A percentile compares a stretch with the other conserved stretches of the same genome.
These are phyloP conservation scores for Echinosophora koreensis DNA, from an alignment of 306 rosid genomes.

Conservation along the genomic window DNA sequence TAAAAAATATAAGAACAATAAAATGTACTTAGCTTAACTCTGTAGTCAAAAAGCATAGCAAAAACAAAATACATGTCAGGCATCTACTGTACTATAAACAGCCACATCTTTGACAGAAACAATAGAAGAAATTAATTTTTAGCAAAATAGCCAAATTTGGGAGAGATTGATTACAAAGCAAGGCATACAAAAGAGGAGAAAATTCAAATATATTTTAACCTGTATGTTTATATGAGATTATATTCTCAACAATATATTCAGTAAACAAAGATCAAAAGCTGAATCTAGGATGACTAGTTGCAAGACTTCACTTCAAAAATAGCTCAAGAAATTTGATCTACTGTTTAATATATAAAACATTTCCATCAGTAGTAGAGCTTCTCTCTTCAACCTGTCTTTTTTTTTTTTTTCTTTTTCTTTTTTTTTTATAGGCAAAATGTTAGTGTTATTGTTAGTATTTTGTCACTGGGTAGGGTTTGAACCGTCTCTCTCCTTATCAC, in stretches of 20 bases:
- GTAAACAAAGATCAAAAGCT: slow-evolving; percentile 27
- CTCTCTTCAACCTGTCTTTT: not conserved
- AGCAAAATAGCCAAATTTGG: slow-evolving; percentile 34
- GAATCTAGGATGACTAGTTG: slow-evolving; percentile 34
- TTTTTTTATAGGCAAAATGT: too few relatives aligned
- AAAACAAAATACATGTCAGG: not conserved
- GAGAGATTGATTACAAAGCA: slow-evolving; percentile 9
- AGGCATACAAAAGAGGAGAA: slow-evolving; percentile 1
- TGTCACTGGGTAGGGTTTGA: too few relatives aligned
- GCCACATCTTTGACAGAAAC: slow-evolving; percentile 17
- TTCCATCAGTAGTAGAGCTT: slow-evolving; percentile 1
- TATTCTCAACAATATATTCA: slow-evolving; percentile 12
- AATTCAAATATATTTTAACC: slow-evolving; percentile 4
- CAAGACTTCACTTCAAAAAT: not conserved
- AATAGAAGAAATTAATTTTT: slow-evolving; percentile 24
- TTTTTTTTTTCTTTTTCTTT: too few relatives aligned
- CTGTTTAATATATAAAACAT: not conserved
- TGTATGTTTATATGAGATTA: slow-evolving; percentile 3
- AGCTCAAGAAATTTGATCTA: slow-evolving; percentile 4
- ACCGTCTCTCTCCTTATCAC: too few relatives aligned
- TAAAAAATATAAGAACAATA: slow-evolving; percentile 18
- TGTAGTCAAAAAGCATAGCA: slow-evolving; percentile 3
- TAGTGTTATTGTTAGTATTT: too few relatives aligned
- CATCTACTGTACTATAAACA: not conserved
- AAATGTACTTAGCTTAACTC: slow-evolving; percentile 23